Evolutionary conservation across 2,329 filamentous ascomycete genomes (phyloP).

Genomic region (Fusarium sp.): DNA sequence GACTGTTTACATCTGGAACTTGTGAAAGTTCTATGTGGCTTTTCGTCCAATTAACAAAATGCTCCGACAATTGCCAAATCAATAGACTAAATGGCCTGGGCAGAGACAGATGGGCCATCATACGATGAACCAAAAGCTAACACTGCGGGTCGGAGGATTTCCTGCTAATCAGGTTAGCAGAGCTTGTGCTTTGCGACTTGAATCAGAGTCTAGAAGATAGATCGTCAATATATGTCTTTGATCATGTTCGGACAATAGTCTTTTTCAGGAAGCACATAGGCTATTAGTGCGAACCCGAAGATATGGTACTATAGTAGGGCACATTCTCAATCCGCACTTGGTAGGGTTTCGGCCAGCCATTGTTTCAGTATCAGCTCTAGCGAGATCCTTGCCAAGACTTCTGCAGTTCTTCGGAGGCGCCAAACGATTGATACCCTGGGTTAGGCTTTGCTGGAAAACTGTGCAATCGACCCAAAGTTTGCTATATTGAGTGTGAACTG

Average conservation of each 20-base stretch:
- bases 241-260: conserved; percentile 18
- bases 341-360: conserved; percentile 31
- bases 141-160: conserved; percentile 6
- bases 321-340: conserved; percentile 25
- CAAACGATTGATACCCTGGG: conserved; percentile 23
- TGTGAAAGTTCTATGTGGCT: not conserved
- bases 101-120: conserved; percentile 22
- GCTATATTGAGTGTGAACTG: not conserved
- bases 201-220: conserved; percentile 16
- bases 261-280: conserved; percentile 24
- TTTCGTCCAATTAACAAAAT: not conserved
- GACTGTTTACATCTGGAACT: conserved; percentile 20
- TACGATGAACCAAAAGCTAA: conserved; percentile 25
- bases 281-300: conserved; percentile 39
- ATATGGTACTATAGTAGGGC: conserved; percentile 24
- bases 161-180: conserved; percentile 12
- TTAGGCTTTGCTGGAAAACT: conserved; percentile 12
- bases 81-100: conserved; percentile 11
- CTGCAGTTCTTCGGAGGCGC: not conserved
- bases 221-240: conserved; percentile 25
- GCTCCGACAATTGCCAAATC: conserved; percentile 7
- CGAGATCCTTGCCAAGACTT: conserved; percentile 34
- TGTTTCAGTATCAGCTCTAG: conserved; percentile 48
- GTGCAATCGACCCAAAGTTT: conserved; percentile 17
- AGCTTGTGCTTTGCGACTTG: conserved; percentile 7